Base-by-base conservation (phyloP, 2,329 filamentous ascomycete genomes). In the Xylariaceae sp. region DNA sequence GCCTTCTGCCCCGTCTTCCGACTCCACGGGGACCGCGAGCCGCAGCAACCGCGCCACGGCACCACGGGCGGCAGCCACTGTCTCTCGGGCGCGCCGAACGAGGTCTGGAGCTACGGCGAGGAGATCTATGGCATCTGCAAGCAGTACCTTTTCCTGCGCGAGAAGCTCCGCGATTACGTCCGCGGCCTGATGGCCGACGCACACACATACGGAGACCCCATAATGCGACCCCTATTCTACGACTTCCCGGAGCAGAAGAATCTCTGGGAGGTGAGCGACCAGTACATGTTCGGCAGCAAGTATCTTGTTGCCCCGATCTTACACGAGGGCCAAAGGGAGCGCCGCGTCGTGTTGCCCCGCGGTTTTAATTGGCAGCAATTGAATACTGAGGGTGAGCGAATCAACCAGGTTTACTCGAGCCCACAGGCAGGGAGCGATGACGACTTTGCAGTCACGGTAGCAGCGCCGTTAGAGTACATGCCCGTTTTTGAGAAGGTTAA, bases 1-100 rank as follows among this genome's bases (percentile, higher is more conserved):
- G 74, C 85, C 0, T 89, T 87, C 65, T 87, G 85, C 54, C 87
- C 87, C 0, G 86, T 89, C 1, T 87, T 90, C 80, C 74, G 87
- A 2, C 75, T 89, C 0, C 87, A 90, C 63, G 87, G 87, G 5
- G 84, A 88, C 66, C 79, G 87, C 0, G 84, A 87, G 67, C 87
- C 87, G 0, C 78, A 70, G 40, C 74, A 75, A 62, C 69, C 70
- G 14, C 73, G 65, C 19, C 68, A 67, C 7, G 73, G 73, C 2
- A 67, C 61, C 3, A 73, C 66, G 0, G 76, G 76, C 17, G 75
- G 71, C 24, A 70, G 66, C 0, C 79, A 62, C 73, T 83, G 71
- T 68, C 77, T 53, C 62, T 81, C 68, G 59, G 85, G 84, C 12
- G 84, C 81, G 0, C 70, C 75, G 0, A 87, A 88, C 62, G 87